Conservation (phyloP, 2,329 filamentous ascomycete species). For the Aspergillus oerlinghausenensis region DNA sequence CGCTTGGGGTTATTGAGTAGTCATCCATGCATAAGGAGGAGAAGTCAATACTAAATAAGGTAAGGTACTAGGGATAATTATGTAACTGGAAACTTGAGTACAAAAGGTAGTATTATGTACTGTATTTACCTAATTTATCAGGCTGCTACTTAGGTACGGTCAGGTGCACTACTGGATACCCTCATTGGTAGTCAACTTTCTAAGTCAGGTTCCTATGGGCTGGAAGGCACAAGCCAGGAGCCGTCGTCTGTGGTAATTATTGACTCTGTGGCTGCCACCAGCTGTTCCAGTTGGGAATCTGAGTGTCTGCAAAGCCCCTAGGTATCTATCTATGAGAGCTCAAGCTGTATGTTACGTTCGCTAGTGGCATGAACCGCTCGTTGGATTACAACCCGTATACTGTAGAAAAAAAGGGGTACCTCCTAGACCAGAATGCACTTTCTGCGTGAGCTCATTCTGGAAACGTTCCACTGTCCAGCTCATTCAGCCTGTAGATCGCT, state of each 20-base stretch:
- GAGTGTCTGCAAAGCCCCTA: background rate
- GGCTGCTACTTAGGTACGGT: background rate
- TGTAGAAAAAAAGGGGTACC: no score
- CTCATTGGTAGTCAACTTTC: background rate
- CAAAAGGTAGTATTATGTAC: no score
- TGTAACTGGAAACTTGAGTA: background rate
- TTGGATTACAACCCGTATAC: background rate
- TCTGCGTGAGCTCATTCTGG: no score
- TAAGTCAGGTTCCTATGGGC: no score
- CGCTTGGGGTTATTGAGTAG: background rate
- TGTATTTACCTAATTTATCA: background rate
- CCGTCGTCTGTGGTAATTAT: background rate
- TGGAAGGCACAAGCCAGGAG: no score
- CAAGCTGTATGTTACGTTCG: no score
- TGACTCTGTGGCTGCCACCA: background rate
- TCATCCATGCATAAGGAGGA: background rate
- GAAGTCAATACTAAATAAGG: background rate
- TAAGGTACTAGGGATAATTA: background rate
- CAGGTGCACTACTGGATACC: no score
- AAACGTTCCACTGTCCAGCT: no score
- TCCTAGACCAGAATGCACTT: no score
- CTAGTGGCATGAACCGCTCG: background rate
- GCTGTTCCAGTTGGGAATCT: background rate
- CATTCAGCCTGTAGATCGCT: no score
- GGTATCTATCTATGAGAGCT: no score